These are phyloP conservation scores for Dactylonectria macrodidyma DNA, from an alignment of 2,329 filamentous ascomycete genomes.

Conservation along the genomic window DNA sequence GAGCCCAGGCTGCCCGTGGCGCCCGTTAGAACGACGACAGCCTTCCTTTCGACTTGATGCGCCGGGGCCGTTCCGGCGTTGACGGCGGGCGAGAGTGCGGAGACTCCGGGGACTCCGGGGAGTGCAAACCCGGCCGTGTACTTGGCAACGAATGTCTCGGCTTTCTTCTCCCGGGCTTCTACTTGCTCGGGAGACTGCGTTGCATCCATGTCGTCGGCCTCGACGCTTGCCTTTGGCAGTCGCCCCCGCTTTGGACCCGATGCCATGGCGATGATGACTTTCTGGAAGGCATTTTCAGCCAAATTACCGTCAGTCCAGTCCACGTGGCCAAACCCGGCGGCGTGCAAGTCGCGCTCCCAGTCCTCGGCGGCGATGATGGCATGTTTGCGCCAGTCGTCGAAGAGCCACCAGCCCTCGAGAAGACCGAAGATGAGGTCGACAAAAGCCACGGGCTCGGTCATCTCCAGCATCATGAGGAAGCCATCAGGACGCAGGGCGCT, in stretches of 20 bases:
- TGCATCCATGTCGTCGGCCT: too few relatives aligned
- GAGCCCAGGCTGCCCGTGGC: slow-evolving; percentile 23
- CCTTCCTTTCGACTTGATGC: too few relatives aligned
- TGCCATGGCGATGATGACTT: slow-evolving; percentile 17
- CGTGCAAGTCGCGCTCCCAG: background rate
- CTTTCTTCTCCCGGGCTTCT: too few relatives aligned
- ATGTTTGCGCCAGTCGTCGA: slow-evolving; percentile 17
- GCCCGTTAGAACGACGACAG: slow-evolving; percentile 10
- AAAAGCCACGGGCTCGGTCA: slow-evolving; percentile 13
- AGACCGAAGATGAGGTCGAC: slow-evolving; percentile 15
- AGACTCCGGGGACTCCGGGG: too few relatives aligned
- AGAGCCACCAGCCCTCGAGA: slow-evolving; percentile 29
- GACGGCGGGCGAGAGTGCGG: too few relatives aligned
- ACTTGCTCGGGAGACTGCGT: too few relatives aligned
- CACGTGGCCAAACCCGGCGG: slow-evolving; percentile 11
- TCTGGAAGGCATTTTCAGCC: slow-evolving; percentile 10
- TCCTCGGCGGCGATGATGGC: background rate
- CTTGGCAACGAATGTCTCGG: too few relatives aligned
- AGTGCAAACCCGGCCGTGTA: too few relatives aligned
- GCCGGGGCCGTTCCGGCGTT: too few relatives aligned
- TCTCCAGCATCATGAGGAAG: slow-evolving; percentile 25
- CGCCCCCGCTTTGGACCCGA: background rate
- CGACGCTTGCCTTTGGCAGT: too few relatives aligned
- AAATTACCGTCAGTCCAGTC: slow-evolving; percentile 25
- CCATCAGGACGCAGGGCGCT: background rate